Evolutionary conservation across 1,284 basidiomycete genomes (phyloP), one percentile per base, ranked within the genome.

Genomic region (Sporisorium iseilematis-ciliati): DNA sequence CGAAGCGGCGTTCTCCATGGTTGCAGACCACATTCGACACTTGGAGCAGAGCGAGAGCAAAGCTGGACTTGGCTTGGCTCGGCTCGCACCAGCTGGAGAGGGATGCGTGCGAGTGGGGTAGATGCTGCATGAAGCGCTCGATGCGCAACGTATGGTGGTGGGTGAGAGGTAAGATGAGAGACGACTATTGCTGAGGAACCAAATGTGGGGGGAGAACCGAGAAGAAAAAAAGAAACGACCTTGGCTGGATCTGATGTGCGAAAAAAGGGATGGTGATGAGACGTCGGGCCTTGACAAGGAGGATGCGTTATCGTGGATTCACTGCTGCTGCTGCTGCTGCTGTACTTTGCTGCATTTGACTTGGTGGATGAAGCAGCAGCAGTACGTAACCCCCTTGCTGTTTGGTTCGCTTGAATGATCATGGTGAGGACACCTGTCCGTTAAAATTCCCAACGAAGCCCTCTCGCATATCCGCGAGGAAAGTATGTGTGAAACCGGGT

Each of bases 391-490:
- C 63, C 52, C 33, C 41, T 56, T 71, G 68, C 62, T 65, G 63
- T 58, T 57, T 62, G 59, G 55, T 50, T 58, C 55, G 23, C 23
- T 60, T 49, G 16, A 5, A 43, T 59, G 63, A 75, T 75, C 62
- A 70, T 59, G 57, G 20, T 42, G 40, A 51, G 43, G 66, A 65
- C 67, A 60, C 66, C 72, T 57, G 72, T 75, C 72, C 58, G 18
- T 65, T 67, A 14, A 14, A 29, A 16, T 45, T 67, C 72, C 74
- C 74, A 35, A 45, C 69, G 74, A 69, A 76, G 74, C 74, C 74
- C 74, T 76, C 74, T 76, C 74, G 69, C 74, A 65, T 76, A 65
- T 69, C 74, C 69, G 74, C 74, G 74, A 76, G 74, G 74, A 76
- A 54, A 56, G 4, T 54, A 26, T 49, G 57, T 55, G 57, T 48